A percentile compares a stretch with the other conserved stretches of the same genome.
phyloP scores from a whole-genome alignment of 768 basidiomycete species.

The Tylopilus sp. region DNA sequence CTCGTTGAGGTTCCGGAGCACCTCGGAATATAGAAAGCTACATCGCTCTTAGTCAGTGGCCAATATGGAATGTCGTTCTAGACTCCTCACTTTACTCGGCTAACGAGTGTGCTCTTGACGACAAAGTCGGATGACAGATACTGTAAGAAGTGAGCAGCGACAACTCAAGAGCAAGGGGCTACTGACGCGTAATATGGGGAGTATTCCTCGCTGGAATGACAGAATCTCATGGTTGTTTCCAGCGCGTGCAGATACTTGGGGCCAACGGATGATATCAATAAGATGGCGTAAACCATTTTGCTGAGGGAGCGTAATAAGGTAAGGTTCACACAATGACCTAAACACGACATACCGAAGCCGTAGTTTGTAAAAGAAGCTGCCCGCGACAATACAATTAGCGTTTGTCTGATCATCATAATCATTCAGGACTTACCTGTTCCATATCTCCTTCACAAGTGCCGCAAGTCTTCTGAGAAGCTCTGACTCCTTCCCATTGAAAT shows the following conservation, averaged over 20 bases:
- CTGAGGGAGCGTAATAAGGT: slow-evolving; percentile 25
- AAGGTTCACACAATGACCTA: fast-evolving
- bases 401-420: neutral
- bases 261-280: slow-evolving; percentile 46
- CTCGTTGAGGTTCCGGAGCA: slow-evolving; percentile 44
- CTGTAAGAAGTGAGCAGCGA: slow-evolving; percentile 29
- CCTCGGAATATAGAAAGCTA: slow-evolving; percentile 44
- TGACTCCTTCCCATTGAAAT: slow-evolving; percentile 68
- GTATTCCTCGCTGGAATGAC: slow-evolving; percentile 57
- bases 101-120: slow-evolving; percentile 51
- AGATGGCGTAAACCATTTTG: slow-evolving; percentile 51
- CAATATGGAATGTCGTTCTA: neutral
- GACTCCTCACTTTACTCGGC: slow-evolving; percentile 46
- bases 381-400: neutral
- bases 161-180: neutral
- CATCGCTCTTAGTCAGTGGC: slow-evolving; percentile 2
- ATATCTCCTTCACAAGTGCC: slow-evolving; percentile 61
- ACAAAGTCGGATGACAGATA: slow-evolving; percentile 59
- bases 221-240: slow-evolving; percentile 35
- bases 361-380: slow-evolving; percentile 38
- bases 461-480: slow-evolving; percentile 90
- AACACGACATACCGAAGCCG: slow-evolving; percentile 35
- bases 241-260: slow-evolving; percentile 37
- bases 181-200: slow-evolving; percentile 52
- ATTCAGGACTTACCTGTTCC: slow-evolving; percentile 42